phyloP scores from a whole-genome alignment of 2,329 filamentous ascomycete species.

The Monilinia fructigena region DNA sequence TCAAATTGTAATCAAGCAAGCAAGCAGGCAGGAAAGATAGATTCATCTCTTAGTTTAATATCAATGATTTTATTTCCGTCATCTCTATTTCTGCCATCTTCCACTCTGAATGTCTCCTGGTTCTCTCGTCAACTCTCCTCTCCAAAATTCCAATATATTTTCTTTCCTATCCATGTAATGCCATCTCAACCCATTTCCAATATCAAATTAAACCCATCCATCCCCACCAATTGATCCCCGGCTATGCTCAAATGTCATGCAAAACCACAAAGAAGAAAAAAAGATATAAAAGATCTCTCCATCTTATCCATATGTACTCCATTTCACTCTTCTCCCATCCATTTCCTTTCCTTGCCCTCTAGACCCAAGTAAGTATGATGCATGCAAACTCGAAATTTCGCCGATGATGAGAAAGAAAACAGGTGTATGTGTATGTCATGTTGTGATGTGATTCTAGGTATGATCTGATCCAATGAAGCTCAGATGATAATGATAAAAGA shows the following conservation, averaged over 20 bases:
- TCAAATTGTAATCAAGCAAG: neutral
- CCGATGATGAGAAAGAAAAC: neutral
- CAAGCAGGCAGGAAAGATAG: neutral
- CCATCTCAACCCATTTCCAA: neutral
- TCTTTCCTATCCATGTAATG: neutral
- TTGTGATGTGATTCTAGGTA: neutral
- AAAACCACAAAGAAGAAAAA: neutral
- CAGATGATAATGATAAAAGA: neutral
- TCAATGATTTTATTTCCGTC: neutral
- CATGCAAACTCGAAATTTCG: neutral
- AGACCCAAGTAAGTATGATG: neutral
- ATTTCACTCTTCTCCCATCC: neutral
- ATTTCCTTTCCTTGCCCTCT: neutral
- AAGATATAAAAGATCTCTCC: neutral
- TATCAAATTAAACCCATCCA: slow-evolving; percentile 14
- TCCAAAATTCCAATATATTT: neutral
- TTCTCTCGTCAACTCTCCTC: neutral
- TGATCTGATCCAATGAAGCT: neutral
- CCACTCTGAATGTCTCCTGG: neutral
- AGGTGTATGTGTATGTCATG: neutral
- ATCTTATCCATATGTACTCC: slow-evolving; percentile 1
- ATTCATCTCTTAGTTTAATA: neutral
- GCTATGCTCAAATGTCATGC: neutral
- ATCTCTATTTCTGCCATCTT: neutral
- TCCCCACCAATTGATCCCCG: neutral